A percentile compares a stretch with the other conserved stretches of the same genome.
Conservation (phyloP, 176 grass and related monocot genomes). For the Hsuehochloa calcarea region DNA sequence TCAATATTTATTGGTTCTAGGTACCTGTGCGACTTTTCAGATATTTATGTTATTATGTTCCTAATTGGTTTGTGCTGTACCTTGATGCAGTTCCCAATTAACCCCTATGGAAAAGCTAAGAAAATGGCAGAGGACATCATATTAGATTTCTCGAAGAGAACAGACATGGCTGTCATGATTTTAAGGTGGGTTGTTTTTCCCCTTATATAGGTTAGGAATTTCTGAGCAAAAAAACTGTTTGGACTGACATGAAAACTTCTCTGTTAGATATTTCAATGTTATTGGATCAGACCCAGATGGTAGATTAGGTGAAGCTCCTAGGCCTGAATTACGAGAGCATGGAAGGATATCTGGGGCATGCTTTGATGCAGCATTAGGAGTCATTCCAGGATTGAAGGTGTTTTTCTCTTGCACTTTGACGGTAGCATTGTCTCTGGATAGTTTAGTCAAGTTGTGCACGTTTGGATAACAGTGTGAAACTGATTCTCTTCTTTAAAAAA, state of each 20-base stretch:
- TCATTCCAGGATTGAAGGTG: slow-evolving; percentile 72
- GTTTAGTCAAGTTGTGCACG: slow-evolving; percentile 19
- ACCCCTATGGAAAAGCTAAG: slow-evolving; percentile 83
- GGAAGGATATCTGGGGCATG: slow-evolving; percentile 82
- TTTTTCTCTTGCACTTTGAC: neutral
- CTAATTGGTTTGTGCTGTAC: slow-evolving; percentile 30
- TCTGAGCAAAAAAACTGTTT: slow-evolving; percentile 2
- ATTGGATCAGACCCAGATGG: slow-evolving; percentile 79
- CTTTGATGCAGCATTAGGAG: slow-evolving; percentile 72
- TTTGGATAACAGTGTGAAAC: neutral
- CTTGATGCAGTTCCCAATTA: slow-evolving; percentile 56
- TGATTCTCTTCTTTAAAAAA: neutral
- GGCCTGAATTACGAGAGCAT: slow-evolving; percentile 73
- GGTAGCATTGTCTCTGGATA: neutral
- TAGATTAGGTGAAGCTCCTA: slow-evolving; percentile 76
- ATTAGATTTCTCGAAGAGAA: slow-evolving; percentile 71
- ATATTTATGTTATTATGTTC: neutral
- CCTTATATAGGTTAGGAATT: slow-evolving; percentile 11
- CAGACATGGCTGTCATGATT: slow-evolving; percentile 77
- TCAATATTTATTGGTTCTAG: neutral
- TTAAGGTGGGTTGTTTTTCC: slow-evolving; percentile 49
- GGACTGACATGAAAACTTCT: slow-evolving; percentile 22
- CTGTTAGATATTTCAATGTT: slow-evolving; percentile 73
- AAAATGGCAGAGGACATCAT: slow-evolving; percentile 92
- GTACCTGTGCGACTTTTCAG: neutral